Percentiles rank a stretch among this genome's conserved stretches.
Conservation (phyloP, 805 yeast genomes). For the Candida montana region DNA sequence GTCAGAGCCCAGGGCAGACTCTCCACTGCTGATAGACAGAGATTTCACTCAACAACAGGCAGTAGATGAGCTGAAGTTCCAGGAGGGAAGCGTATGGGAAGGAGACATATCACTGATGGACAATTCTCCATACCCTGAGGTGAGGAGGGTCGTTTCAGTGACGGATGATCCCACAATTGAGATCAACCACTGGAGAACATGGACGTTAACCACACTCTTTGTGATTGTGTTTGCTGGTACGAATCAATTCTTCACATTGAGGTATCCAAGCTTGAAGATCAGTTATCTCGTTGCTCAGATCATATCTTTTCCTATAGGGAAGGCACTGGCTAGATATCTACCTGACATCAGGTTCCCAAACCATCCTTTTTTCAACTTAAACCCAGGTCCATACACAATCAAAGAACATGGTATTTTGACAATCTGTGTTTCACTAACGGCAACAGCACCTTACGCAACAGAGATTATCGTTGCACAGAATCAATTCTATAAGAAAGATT, state of each 20-base stretch:
- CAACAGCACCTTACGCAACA: slow-evolving; percentile 49
- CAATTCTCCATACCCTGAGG: slow-evolving; percentile 60
- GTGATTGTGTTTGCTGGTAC: slow-evolving; percentile 52
- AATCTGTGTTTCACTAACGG: slow-evolving; percentile 39
- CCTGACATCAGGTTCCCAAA: slow-evolving; percentile 34
- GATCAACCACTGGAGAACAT: slow-evolving; percentile 50
- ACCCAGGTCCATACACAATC: slow-evolving; percentile 49
- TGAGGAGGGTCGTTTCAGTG: slow-evolving; percentile 52
- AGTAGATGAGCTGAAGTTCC: slow-evolving; percentile 7
- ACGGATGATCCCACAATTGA: slow-evolving; percentile 44
- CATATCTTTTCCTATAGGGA: slow-evolving; percentile 57
- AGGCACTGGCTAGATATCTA: slow-evolving; percentile 33
- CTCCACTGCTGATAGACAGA: slow-evolving; percentile 3
- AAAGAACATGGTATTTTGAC: slow-evolving; percentile 49
- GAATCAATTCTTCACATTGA: slow-evolving; percentile 50
- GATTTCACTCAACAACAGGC: slow-evolving; percentile 5
- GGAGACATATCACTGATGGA: slow-evolving; percentile 24
- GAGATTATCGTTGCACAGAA: slow-evolving; percentile 48
- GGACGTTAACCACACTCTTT: slow-evolving; percentile 46
- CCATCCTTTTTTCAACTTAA: slow-evolving; percentile 32
- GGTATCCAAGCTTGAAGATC: slow-evolving; percentile 45
- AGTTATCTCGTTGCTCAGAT: slow-evolving; percentile 54
- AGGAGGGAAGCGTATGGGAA: slow-evolving; percentile 9
- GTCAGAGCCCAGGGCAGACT: slow-evolving; percentile 2
- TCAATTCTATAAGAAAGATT: slow-evolving; percentile 39